Base-by-base conservation (phyloP, 768 basidiomycete genomes). In the Megacollybia marginata region DNA sequence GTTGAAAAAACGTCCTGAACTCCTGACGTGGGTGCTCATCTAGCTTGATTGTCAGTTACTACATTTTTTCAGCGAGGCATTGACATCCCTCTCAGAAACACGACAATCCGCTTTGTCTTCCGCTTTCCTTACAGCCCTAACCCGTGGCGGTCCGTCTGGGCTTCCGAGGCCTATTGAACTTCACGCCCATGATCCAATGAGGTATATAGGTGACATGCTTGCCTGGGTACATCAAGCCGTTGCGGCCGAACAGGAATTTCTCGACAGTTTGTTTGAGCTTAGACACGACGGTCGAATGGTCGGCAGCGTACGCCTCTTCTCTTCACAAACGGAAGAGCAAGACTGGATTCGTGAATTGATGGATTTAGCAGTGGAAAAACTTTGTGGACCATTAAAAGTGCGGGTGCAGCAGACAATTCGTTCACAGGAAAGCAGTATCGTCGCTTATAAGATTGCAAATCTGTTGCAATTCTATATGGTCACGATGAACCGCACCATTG, bases 171-270 rank as follows among this genome's bases (percentile, higher is more conserved):
- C 95, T 1, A 98, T 99, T 54, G 96, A 98, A 63, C 74, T 99
- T 3, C 96, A 99, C 60, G 96, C 96, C 0, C 96, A 99, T 58
- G 96, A 99, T 62, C 95, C 96, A 0, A 77, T 92, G 55, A 83
- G 95, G 32, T 99, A 99, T 62, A 83, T 95, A 12, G 96, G 96
- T 12, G 95, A 98, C 66, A 98, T 98, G 90, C 81, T 98, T 8
- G 95, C 94, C 0, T 97, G 95, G 95, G 84, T 97, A 1, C 95
- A 99, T 65, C 95, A 98, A 54, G 80, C 87, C 0, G 92, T 96
- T 52, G 96, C 96, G 1, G 88, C 88, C 1, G 96, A 99, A 60
- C 85, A 85, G 42, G 96, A 98, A 67, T 93, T 94, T 58, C 74
- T 99, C 18, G 93, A 97, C 59, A 74, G 81, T 33, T 65, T 98